phyloP scores from a whole-genome alignment of 148 eudicot species.

The Heliamphora exappendiculata region DNA sequence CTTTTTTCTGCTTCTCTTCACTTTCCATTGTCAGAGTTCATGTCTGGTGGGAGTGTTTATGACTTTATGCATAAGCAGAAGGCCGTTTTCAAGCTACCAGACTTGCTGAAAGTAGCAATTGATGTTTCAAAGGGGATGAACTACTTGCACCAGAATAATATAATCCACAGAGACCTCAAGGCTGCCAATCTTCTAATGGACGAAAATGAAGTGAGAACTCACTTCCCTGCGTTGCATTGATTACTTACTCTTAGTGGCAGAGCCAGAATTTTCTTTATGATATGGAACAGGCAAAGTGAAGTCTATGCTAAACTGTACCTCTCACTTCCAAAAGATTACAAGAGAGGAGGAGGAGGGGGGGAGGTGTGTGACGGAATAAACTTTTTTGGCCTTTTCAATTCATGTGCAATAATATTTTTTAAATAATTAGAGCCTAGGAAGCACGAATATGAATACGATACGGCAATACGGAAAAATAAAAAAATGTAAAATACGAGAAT shows the following conservation, averaged over 20 bases:
- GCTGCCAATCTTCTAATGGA: conserved; percentile 84
- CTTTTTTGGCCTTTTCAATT: too few species aligned
- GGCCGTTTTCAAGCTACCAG: conserved; percentile 51
- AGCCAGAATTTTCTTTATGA: neutral
- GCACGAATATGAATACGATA: too few species aligned
- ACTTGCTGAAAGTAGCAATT: conserved; percentile 58
- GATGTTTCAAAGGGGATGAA: conserved; percentile 83
- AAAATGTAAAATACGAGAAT: too few species aligned
- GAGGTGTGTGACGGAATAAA: too few species aligned
- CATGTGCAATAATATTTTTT: too few species aligned
- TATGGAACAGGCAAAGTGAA: neutral
- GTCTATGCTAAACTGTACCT: neutral
- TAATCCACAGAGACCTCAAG: conserved; percentile 84
- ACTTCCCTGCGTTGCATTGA: conserved; percentile 2
- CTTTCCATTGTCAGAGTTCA: conserved; percentile 45
- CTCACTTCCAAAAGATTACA: neutral
- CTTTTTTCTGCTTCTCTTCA: neutral
- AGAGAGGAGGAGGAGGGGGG: neutral
- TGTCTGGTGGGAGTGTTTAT: conserved; percentile 72
- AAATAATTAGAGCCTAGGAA: too few species aligned
- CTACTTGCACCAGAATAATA: conserved; percentile 76
- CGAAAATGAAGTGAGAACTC: conserved; percentile 57
- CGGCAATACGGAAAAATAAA: too few species aligned
- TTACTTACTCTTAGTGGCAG: neutral
- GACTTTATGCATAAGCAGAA: conserved; percentile 71